Percentiles rank a stretch among this genome's conserved stretches.
These are phyloP conservation scores for Saccharomycopsis capsularis DNA, from an alignment of 805 yeast genomes.

Conservation along the genomic window DNA sequence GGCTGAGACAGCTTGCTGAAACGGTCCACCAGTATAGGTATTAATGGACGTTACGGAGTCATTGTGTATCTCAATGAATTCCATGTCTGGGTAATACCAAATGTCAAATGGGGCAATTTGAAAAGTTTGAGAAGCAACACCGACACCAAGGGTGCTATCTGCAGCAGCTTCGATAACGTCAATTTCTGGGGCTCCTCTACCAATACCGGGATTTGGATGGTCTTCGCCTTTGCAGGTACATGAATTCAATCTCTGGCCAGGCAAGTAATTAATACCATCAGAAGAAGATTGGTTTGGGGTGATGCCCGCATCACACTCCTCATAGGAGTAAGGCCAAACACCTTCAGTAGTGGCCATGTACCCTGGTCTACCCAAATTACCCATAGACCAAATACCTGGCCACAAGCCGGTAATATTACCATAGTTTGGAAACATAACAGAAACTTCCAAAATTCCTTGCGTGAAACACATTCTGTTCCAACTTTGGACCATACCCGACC, in stretches of 20 bases:
- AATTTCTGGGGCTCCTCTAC: constrained; percentile 95
- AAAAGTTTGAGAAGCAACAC: constrained; percentile 84
- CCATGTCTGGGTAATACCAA: constrained; percentile 90
- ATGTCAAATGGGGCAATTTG: constrained; percentile 95
- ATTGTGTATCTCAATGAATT: constrained; percentile 68
- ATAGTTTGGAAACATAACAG: constrained; percentile 71
- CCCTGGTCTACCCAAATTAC: constrained; percentile 90
- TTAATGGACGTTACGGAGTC: constrained; percentile 69
- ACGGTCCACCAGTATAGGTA: constrained; percentile 86
- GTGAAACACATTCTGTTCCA: constrained; percentile 92
- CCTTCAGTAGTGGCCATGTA: constrained; percentile 83
- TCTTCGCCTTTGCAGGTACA: constrained; percentile 81
- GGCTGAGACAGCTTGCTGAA: constrained; percentile 88
- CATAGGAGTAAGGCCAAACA: constrained; percentile 90
- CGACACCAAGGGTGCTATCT: constrained; percentile 46
- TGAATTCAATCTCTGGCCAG: constrained; percentile 70
- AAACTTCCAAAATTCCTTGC: constrained; percentile 71
- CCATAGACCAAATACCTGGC: constrained; percentile 97
- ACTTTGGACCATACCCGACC: constrained; percentile 87
- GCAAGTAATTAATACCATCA: constrained; percentile 81
- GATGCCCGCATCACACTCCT: constrained; percentile 86
- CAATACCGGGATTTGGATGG: constrained; percentile 82
- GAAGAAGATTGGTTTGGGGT: constrained; percentile 88
- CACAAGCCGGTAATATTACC: constrained; percentile 79
- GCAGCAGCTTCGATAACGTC: constrained; percentile 85